Conservation (phyloP, 2,329 filamentous ascomycete species). For the Arthrobotrys pseudoclavata region DNA sequence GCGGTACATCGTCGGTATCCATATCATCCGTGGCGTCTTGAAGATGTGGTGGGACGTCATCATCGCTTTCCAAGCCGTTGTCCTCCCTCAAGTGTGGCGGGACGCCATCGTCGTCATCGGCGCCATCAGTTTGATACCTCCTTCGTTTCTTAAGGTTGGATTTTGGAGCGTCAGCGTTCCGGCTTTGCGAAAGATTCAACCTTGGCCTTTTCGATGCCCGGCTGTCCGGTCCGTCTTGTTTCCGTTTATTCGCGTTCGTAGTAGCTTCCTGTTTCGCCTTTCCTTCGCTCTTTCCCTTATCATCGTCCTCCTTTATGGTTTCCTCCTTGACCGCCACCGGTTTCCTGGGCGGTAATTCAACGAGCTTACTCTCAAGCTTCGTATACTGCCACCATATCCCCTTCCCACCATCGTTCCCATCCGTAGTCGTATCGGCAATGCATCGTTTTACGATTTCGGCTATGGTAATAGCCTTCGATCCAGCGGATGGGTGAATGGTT, state of each 20-base stretch:
- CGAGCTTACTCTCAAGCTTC: conserved; percentile 44
- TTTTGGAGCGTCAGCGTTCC: conserved; percentile 7
- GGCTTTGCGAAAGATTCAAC: conserved; percentile 4
- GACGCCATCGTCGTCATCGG: conserved; percentile 7
- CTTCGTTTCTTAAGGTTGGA: conserved; percentile 3
- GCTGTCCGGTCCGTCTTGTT: conserved; percentile 34
- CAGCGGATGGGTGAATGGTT: conserved; percentile 41
- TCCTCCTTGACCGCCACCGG: not conserved
- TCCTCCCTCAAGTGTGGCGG: conserved; percentile 2
- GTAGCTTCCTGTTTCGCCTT: not conserved
- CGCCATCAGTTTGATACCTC: not conserved
- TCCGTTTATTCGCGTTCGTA: conserved; percentile 44
- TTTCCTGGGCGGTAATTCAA: conserved; percentile 48
- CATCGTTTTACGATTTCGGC: conserved; percentile 53
- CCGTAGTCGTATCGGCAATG: conserved; percentile 23
- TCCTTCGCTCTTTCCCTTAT: not conserved
- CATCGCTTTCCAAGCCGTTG: not conserved
- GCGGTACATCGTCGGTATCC: conserved; percentile 27
- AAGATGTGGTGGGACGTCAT: conserved; percentile 32
- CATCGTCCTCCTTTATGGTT: not conserved
- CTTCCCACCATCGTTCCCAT: not conserved
- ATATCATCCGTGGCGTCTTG: conserved; percentile 30
- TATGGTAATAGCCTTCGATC: conserved; percentile 47
- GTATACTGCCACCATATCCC: conserved; percentile 51
- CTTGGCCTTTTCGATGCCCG: conserved; percentile 47